These are phyloP conservation scores for Podospora pseudopauciseta DNA, from an alignment of 495 filamentous ascomycete genomes.

Conservation along the genomic window DNA sequence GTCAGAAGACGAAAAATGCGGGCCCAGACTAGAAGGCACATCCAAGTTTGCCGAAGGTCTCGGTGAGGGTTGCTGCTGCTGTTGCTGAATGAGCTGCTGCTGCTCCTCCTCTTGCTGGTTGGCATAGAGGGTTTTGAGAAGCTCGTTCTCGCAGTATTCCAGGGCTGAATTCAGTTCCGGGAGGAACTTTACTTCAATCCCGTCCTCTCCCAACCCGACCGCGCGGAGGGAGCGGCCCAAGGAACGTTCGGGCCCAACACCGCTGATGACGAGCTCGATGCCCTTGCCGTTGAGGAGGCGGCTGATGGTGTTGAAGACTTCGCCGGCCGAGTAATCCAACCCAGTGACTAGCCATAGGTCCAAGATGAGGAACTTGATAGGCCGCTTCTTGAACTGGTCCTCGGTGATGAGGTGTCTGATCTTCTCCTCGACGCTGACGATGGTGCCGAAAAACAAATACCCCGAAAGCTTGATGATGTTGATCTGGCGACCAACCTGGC, in stretches of 20 bases:
- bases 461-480: slow-evolving; percentile 86
- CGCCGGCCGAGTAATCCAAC: slow-evolving; percentile 91
- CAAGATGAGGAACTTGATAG: slow-evolving; percentile 86
- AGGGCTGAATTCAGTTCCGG: slow-evolving; percentile 88
- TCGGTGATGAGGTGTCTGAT: slow-evolving; percentile 78
- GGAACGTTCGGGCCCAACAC: slow-evolving; percentile 66
- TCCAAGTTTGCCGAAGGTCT: slow-evolving; percentile 46
- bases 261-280: slow-evolving; percentile 76
- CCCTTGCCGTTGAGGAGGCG: slow-evolving; percentile 68
- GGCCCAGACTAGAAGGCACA: slow-evolving; percentile 42
- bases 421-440: slow-evolving; percentile 86
- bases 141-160: slow-evolving; percentile 92
- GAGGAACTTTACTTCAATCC: slow-evolving; percentile 69
- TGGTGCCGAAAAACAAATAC: slow-evolving; percentile 95
- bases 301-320: slow-evolving; percentile 89
- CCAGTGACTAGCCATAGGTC: slow-evolving; percentile 88
- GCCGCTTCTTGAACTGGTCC: slow-evolving; percentile 66
- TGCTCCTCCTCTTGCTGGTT: slow-evolving; percentile 30
- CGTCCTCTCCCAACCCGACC: slow-evolving; percentile 69
- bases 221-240: slow-evolving; percentile 74
- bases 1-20: slow-evolving; percentile 29
- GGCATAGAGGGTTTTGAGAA: slow-evolving; percentile 78
- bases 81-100: slow-evolving; percentile 35
- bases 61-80: slow-evolving; percentile 26
- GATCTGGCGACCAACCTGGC: slow-evolving; percentile 80